A percentile compares a stretch with the other conserved stretches of the same genome.
Conservation (phyloP, 2,329 filamentous ascomycete genomes). For the Coniochaeta sp. region DNA sequence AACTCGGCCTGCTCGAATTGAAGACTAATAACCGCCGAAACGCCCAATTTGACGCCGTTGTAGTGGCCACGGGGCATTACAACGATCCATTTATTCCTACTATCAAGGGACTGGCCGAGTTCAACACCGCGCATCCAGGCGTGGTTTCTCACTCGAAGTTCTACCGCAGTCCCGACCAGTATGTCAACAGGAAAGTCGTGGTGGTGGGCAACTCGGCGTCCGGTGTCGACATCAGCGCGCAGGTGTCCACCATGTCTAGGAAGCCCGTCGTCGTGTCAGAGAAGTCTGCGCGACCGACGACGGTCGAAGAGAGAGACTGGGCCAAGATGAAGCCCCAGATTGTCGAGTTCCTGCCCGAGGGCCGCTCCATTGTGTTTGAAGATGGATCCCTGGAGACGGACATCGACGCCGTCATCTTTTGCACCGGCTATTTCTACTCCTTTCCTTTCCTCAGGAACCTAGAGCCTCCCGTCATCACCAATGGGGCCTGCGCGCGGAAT, state of each 20-base stretch:
- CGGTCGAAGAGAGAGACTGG: constrained; percentile 34
- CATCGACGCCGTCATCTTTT: constrained; percentile 75
- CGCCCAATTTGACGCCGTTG: constrained; percentile 60
- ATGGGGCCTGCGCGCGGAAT: constrained; percentile 62
- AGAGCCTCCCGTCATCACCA: constrained; percentile 48
- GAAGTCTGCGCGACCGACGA: constrained; percentile 34
- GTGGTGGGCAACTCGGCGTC: constrained; percentile 81
- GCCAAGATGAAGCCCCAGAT: constrained; percentile 49
- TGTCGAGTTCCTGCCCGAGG: constrained; percentile 42
- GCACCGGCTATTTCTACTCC: constrained; percentile 83
- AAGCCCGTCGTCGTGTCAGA: constrained; percentile 59
- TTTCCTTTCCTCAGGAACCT: constrained; percentile 61
- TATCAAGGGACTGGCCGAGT: constrained; percentile 51
- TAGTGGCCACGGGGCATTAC: constrained; percentile 72
- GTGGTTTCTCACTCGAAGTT: constrained; percentile 69
- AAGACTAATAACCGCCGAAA: constrained; percentile 16
- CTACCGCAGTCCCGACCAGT: constrained; percentile 61
- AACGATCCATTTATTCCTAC: constrained; percentile 60
- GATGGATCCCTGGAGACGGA: constrained; percentile 57
- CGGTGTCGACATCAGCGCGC: constrained; percentile 72
- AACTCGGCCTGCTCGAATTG: constrained; percentile 41
- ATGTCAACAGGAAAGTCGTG: constrained; percentile 64
- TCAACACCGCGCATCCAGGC: constrained; percentile 50
- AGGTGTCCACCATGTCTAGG: constrained; percentile 57
- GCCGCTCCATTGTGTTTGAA: constrained; percentile 55